Base-by-base conservation (phyloP, 2,329 filamentous ascomycete species). In the Diaporthe helianthi region DNA sequence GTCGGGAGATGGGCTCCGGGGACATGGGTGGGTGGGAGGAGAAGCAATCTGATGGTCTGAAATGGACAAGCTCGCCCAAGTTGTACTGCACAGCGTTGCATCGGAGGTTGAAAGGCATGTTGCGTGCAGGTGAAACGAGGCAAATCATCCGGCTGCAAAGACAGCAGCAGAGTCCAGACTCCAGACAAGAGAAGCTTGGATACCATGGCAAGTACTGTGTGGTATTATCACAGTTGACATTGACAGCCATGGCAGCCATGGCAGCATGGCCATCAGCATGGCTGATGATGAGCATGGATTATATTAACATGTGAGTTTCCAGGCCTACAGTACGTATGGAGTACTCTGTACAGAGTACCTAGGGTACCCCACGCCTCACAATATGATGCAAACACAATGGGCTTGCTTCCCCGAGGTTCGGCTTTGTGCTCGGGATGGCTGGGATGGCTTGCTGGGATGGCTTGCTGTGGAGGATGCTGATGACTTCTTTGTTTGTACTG, bases 41-140 rank as follows among this genome's bases (percentile, higher is more conserved):
- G 46, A 65, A 51, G 65, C 29, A 61, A 61, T 33, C 41, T 52
- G 58, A 63, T 49, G 58, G 49, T 47, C 58, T 33, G 58, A 63
- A 63, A 17, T 36, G 41, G 58, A 49, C 41, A 47, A 63, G 58
- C 26, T 63, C 58, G 44, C 58, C 13, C 58, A 49, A 15, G 12
- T 13, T 36, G 65, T n/a, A 41, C 65, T 49, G 65, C 33, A 26
- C 44, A 67, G 52, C 65, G 65, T 58, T 36, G 47, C 54, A 70
- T 69, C 61, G 66, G 69, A 63, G 61, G 66, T 66, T 64, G 61
- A 55, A 66, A 60, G 69, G 67, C 41, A 44, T 68, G 65, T 71
- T 69, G 67, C 69, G 54, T 71, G 67, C 69, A 71, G 55, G 61
- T 71, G 69, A 69, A 65, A 69, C 66, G 61, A 64, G 38, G 29